Conservation (phyloP, 108 stramenopile species). For the Fistulifera pelliculosa region DNA sequence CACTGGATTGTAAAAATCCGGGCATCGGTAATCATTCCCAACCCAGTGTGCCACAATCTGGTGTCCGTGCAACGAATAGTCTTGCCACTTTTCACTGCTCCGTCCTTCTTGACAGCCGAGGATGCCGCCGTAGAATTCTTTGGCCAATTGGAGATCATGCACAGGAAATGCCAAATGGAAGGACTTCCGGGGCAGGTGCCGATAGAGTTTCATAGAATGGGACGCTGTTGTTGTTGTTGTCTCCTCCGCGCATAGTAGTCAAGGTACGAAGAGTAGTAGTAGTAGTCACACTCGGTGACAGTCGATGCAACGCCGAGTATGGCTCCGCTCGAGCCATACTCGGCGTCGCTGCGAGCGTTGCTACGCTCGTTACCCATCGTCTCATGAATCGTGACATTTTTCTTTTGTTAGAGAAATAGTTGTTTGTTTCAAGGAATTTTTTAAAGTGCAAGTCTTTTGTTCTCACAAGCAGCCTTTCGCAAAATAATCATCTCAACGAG, state of each 20-base stretch:
- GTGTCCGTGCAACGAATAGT: constrained; percentile 91
- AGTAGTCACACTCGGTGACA: neutral
- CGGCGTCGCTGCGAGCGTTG: no score
- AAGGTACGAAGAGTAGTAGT: neutral
- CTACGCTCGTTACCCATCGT: no score
- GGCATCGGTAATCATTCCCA: constrained; percentile 83
- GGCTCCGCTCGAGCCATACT: no score
- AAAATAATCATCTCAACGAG: no score
- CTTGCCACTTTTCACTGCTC: constrained; percentile 89
- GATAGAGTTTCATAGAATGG: constrained; percentile 47
- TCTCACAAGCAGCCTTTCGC: no score
- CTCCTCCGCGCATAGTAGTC: constrained; percentile 1
- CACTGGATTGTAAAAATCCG: constrained; percentile 96
- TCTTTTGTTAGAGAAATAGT: no score
- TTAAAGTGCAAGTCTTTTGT: no score
- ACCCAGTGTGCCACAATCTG: constrained; percentile 95
- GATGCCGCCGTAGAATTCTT: constrained; percentile 84
- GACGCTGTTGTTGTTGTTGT: neutral
- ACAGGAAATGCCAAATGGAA: constrained; percentile 97
- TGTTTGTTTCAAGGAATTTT: no score
- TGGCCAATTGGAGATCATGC: constrained; percentile 84
- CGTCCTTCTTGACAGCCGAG: constrained; percentile 89
- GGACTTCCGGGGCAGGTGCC: constrained; percentile 78
- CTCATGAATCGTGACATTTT: no score
- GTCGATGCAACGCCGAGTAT: no score